A percentile compares a stretch with the other conserved stretches of the same genome.
Evolutionary conservation across 441 rosid genomes (phyloP).

Genomic region (Populus tomentosa): DNA sequence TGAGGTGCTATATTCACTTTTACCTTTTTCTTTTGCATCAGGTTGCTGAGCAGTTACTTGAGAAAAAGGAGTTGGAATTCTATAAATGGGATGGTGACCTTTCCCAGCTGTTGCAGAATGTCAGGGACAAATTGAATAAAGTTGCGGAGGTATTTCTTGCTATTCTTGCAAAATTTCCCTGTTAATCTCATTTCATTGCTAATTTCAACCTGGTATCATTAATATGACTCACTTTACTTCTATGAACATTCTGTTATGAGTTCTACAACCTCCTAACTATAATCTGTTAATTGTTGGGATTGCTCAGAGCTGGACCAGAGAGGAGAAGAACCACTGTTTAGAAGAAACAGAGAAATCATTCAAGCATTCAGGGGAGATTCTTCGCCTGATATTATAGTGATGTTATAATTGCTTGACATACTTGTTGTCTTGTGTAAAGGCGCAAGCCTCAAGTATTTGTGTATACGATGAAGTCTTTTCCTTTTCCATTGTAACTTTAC

Average conservation of each 20-base stretch:
- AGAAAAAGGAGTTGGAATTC: conserved; percentile 70
- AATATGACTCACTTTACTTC: neutral
- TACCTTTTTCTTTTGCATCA: conserved; percentile 16
- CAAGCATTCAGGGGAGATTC: conserved; percentile 82
- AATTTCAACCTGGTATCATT: neutral
- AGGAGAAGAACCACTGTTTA: conserved; percentile 87
- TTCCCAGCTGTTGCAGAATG: conserved; percentile 70
- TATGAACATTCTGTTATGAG: neutral
- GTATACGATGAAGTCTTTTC: conserved; percentile 5
- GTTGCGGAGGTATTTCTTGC: conserved; percentile 58
- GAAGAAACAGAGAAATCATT: conserved; percentile 95
- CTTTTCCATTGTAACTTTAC: neutral
- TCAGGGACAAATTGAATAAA: conserved; percentile 72
- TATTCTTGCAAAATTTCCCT: neutral
- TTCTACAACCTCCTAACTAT: conserved; percentile 1
- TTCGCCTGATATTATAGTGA: conserved; percentile 76
- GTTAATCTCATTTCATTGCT: neutral
- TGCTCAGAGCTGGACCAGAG: conserved; percentile 77
- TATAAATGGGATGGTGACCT: conserved; percentile 96
- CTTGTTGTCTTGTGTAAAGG: conserved; percentile 12
- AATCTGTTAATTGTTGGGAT: conserved; percentile 6
- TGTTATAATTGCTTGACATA: neutral
- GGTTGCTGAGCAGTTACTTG: conserved; percentile 76
- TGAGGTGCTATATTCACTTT: conserved; percentile 8
- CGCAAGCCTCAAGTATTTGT: conserved; percentile 23